Evolutionary conservation across 306 rosid species (phyloP), one percentile per base, ranked within the genome.

Genomic region (Sicyos edulis): DNA sequence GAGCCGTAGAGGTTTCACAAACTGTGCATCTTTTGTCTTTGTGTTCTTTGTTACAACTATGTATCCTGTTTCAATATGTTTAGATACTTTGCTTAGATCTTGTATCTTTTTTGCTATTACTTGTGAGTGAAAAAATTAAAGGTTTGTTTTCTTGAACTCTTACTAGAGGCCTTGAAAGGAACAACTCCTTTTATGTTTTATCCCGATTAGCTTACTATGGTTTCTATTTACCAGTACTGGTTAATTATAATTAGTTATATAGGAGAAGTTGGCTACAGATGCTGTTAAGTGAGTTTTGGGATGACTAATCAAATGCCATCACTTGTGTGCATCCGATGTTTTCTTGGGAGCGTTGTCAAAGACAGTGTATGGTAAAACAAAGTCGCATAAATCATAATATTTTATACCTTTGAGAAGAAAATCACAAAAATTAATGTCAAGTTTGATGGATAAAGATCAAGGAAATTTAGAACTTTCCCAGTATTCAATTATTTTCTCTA

Each of bases 1-100:
- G 76, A 62, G 15, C 62, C 60, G 98, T 88, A 86, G 76, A 62
- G 15, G 66, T 64, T 58, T 70, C 78, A 3, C 32, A 49, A 34
- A 24, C 58, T 74, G 54, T 73, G 42, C 7, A 24, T 50, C 16
- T 5, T 37, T 37, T 37, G 5, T 44, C 49, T 44, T 44, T 44
- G 12, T 44, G 44, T 42, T 8, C 47, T 12, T 47, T 51, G 63
- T 12, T 47, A 11, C 2, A 10, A 29, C 4, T 11, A 12, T 10
- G 0, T 22, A 21, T 13, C 34, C 24, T 71, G 32, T 73, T 77
- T 34, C 49, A 8, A 51, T 37, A 32, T 50, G 26, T 77, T 73
- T 45, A 63, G 40, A 40, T 37, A 37, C 40, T 9, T 9, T 63
- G 15, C 51, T 6, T 1, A 63, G 51, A 44, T 65, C 54, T 1